Base-by-base conservation (phyloP, 2,329 filamentous ascomycete genomes). In the Nemania sp. region DNA sequence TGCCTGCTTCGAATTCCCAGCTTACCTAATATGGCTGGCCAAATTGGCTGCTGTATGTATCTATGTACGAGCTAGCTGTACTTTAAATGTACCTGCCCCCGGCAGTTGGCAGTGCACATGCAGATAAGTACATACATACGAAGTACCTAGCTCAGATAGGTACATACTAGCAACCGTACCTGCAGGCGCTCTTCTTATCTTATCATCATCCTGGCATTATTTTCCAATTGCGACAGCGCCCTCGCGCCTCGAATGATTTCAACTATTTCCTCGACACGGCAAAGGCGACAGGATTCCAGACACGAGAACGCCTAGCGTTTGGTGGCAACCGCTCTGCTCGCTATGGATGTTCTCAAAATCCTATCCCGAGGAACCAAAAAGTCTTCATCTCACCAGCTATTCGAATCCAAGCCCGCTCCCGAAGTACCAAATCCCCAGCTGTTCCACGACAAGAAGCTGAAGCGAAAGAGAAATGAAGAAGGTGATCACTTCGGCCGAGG, bases 301-400 rank as follows among this genome's bases (percentile, higher is more conserved):
- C n/a, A 22, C 20, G 24, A 22, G 31, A 19, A 17, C 9, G 17
- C 31, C 28, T 9, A 6, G 26, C 19, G 28, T 34, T 26, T 26
- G 8, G 23, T 47, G 20, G 20, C 31, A 14, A 30, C 20, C 9
- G 3, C 20, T 22, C 28, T 3, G 22, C 6, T 22, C 43, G 45
- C 23, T 51, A 89, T 89, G 86, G 87, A 91, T 72, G 84, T 90
- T 49, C 77, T 90, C 66, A 90, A 86, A 65, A 75, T 91, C 26
- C 75, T 91, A 54, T 89, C 88, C 30, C 80, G 88, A 45, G 86
- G 86, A 52, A 84, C 83, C 3, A 90, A 88, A 57, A 77, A 77
- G 64, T 73, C 77, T 12, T n/a, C n/a, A n/a, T 73, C 77, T 5
- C 77, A 73, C 28, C 42, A 54, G 44, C 56, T 64, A 9, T 64